phyloP scores from a whole-genome alignment of 2,329 filamentous ascomycete genomes.

The Gnomoniopsis smithogilvyi region DNA sequence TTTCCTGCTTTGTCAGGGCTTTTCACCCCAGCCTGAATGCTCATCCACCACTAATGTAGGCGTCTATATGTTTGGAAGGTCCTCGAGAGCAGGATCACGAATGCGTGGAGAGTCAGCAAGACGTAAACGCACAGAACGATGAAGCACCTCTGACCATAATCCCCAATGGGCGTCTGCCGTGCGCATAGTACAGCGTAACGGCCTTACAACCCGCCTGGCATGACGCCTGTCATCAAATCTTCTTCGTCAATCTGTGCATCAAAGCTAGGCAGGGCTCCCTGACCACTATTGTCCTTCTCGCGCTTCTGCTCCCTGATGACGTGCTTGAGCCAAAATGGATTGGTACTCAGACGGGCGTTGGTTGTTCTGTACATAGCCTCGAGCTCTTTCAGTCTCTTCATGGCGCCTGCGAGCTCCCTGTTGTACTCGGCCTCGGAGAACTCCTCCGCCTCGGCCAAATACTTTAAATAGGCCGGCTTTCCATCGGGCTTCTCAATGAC shows the following conservation, averaged over 20 bases:
- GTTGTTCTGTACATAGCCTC: slow-evolving; percentile 47
- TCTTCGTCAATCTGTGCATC: slow-evolving; percentile 54
- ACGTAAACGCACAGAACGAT: too few relatives aligned
- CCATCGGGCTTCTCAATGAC: slow-evolving; percentile 43
- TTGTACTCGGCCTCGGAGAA: slow-evolving; percentile 51
- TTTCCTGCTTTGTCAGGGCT: background rate
- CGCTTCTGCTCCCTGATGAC: slow-evolving; percentile 44
- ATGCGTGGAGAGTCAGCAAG: too few relatives aligned
- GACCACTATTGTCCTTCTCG: slow-evolving; percentile 37
- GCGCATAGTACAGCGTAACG: too few relatives aligned
- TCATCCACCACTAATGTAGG: background rate
- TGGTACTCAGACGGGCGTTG: slow-evolving; percentile 51
- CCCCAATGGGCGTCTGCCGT: too few relatives aligned
- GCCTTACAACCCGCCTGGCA: slow-evolving; percentile 15
- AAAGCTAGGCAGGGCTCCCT: slow-evolving; percentile 35
- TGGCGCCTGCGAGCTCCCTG: slow-evolving; percentile 38
- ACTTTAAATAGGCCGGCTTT: slow-evolving; percentile 46
- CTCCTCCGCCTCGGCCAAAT: slow-evolving; percentile 39
- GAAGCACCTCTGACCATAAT: background rate
- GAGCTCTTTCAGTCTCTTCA: slow-evolving; percentile 41
- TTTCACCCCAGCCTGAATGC: background rate
- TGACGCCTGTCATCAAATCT: slow-evolving; percentile 53
- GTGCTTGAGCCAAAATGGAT: slow-evolving; percentile 53
- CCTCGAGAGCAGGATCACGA: background rate
- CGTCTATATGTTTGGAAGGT: background rate